These are phyloP conservation scores for Spongospora subterranea DNA, from an alignment of 208 protist genomes.

Conservation along the genomic window DNA sequence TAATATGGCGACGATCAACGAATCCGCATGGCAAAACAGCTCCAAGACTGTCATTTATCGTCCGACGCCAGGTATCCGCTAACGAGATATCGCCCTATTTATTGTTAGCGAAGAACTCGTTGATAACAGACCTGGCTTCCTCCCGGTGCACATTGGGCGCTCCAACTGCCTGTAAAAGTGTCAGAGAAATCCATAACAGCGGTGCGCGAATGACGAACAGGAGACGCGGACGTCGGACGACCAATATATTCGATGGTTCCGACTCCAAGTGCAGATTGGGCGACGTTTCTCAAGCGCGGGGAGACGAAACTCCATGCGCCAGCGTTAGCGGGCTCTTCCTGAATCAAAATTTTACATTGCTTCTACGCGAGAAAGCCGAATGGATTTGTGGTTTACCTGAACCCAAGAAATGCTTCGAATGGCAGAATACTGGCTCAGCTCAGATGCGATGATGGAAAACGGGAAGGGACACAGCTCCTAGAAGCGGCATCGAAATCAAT, in stretches of 20 bases:
- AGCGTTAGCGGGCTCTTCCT: constrained; percentile 18
- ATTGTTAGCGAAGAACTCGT: background rate
- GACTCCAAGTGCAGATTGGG: background rate
- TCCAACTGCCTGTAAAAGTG: background rate
- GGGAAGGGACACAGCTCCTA: constrained; percentile 57
- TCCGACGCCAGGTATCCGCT: no score
- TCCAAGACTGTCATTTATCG: no score
- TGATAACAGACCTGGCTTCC: background rate
- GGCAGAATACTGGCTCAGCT: constrained; percentile 27
- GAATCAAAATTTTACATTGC: background rate
- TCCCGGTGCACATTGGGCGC: background rate
- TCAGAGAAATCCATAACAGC: background rate
- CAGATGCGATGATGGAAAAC: background rate
- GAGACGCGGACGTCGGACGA: background rate
- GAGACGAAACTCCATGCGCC: constrained; percentile 3
- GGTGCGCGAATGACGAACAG: background rate
- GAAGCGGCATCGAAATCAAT: background rate
- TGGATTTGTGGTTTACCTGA: background rate
- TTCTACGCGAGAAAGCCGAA: background rate
- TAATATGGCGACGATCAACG: no score
- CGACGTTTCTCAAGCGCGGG: background rate
- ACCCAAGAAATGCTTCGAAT: background rate
- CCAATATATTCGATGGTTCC: background rate
- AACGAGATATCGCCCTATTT: no score
- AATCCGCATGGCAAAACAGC: no score